These are phyloP conservation scores for Eucalyptus curtisii DNA, from an alignment of 345 rosid species.

Conservation along the genomic window DNA sequence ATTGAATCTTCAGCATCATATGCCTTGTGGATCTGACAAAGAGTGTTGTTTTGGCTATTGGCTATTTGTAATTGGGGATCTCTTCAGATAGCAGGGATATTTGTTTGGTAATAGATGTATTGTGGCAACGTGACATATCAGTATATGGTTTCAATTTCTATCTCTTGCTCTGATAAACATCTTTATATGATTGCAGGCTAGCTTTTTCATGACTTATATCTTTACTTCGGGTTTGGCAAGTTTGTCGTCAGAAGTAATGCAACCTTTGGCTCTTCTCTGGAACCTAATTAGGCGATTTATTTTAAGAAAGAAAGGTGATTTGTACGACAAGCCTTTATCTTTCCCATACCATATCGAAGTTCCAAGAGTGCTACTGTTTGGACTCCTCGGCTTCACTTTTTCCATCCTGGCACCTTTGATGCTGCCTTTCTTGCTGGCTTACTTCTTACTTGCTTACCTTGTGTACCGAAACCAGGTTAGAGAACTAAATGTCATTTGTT, in stretches of 20 bases:
- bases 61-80: background rate
- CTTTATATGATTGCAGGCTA: conserved; percentile 45
- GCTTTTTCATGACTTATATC: conserved; percentile 86
- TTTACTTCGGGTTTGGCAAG: conserved; percentile 90
- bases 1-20: background rate
- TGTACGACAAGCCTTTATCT: conserved; percentile 20
- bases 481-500: background rate
- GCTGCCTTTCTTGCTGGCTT: conserved; percentile 61
- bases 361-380: conserved; percentile 71
- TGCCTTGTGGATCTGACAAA: background rate
- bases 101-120: background rate
- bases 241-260: conserved; percentile 68
- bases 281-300: conserved; percentile 33
- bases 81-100: background rate
- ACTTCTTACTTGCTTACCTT: conserved; percentile 59
- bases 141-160: background rate
- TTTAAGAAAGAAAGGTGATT: conserved; percentile 26
- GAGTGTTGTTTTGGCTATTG: background rate
- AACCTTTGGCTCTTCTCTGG: conserved; percentile 43
- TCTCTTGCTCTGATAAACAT: background rate
- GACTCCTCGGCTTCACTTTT: conserved; percentile 79
- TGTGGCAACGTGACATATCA: background rate
- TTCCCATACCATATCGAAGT: conserved; percentile 88
- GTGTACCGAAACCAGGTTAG: conserved; percentile 78
- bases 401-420: conserved; percentile 79